phyloP scores from a whole-genome alignment of 2,329 filamentous ascomycete genomes.

The Leptographium procerum region DNA sequence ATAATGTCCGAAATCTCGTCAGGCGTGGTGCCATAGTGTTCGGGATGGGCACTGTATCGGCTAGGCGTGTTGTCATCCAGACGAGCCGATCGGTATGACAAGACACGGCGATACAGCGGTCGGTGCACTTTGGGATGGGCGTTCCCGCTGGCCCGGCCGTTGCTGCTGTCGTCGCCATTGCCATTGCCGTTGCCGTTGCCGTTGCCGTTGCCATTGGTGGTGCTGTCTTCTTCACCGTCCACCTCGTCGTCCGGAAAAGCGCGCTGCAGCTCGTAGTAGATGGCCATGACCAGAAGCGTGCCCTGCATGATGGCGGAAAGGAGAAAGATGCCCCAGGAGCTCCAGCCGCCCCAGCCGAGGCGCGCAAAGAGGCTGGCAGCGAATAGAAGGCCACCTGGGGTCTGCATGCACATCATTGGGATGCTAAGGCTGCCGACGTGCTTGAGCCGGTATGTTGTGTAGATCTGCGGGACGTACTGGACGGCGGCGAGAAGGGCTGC shows the following conservation, averaged over 20 bases:
- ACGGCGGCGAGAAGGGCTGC: constrained; percentile 69
- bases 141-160: not conserved
- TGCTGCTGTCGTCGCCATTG: not conserved
- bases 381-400: constrained; percentile 83
- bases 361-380: constrained; percentile 72
- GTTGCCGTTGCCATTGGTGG: not conserved
- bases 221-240: constrained; percentile 3
- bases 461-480: constrained; percentile 93
- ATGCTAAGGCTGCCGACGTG: constrained; percentile 87
- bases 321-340: constrained; percentile 86
- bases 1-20: constrained; percentile 39
- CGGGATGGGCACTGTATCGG: constrained; percentile 39
- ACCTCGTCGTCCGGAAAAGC: not conserved
- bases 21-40: constrained; percentile 38
- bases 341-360: constrained; percentile 78
- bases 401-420: constrained; percentile 97
- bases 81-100: constrained; percentile 28
- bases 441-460: constrained; percentile 75
- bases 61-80: constrained; percentile 39
- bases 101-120: constrained; percentile 26
- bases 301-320: constrained; percentile 82
- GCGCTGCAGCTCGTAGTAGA: constrained; percentile 56
- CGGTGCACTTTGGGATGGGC: constrained; percentile 18
- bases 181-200: not conserved
- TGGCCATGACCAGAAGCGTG: constrained; percentile 64